A percentile compares a stretch with the other conserved stretches of the same genome.
These are phyloP conservation scores for Rosa rugosa DNA, from an alignment of 306 rosid genomes.

Conservation along the genomic window DNA sequence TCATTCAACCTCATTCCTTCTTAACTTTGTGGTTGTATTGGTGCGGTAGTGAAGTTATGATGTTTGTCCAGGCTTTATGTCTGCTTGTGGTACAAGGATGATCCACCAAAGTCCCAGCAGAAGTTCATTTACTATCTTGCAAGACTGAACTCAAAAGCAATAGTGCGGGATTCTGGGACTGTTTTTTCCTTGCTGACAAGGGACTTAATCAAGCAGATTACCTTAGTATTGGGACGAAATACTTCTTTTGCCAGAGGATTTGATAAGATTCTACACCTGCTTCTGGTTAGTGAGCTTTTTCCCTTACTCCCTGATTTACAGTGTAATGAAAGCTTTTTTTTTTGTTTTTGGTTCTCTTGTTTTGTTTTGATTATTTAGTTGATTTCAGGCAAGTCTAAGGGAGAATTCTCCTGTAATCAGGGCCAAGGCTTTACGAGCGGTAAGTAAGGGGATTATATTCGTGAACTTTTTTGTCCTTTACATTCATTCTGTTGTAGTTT, in stretches of 20 bases:
- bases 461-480: conserved; percentile 17
- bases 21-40: conserved; percentile 22
- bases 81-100: conserved; percentile 93
- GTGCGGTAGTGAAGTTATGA: conserved; percentile 28
- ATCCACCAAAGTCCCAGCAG: conserved; percentile 70
- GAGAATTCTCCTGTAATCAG: conserved; percentile 92
- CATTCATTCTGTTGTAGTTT: conserved; percentile 11
- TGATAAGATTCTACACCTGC: conserved; percentile 83
- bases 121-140: conserved; percentile 60
- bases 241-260: conserved; percentile 94
- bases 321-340: conserved; percentile 16
- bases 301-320: conserved; percentile 21
- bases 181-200: conserved; percentile 62
- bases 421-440: conserved; percentile 96
- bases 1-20: conserved; percentile 28
- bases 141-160: conserved; percentile 83
- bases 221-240: conserved; percentile 80
- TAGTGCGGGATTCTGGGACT: conserved; percentile 75
- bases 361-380: conserved; percentile 24
- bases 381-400: conserved; percentile 70
- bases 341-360: neutral
- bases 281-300: conserved; percentile 72
- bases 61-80: conserved; percentile 83
- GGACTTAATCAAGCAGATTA: conserved; percentile 73
- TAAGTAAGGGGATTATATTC: conserved; percentile 34